Evolutionary conservation across 164 flowering plant species (phyloP), one percentile per base, ranked within the genome.

Genomic region (Hamamelis virginiana): DNA sequence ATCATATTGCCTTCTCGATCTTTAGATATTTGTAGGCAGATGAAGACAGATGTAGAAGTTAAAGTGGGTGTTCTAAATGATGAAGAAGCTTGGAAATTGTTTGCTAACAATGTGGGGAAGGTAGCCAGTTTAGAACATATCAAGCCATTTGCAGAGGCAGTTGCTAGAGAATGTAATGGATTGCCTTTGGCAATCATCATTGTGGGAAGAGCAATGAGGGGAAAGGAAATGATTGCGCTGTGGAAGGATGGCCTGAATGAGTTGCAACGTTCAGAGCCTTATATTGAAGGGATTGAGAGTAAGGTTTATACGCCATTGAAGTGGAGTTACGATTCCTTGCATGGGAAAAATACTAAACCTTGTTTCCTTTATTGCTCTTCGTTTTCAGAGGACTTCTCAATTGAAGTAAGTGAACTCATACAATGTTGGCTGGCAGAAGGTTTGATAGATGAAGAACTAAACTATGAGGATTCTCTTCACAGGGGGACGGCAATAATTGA

Each of bases 31-130:
- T 33, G 41, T 33, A 33, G 41, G 6, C 4, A 2, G 41, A 33
- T 33, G 41, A 33, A 33, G 41, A 33, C 41, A 33, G 41, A 33
- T 33, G 41, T 2, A 6, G 41, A 52, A 1, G 1, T 70, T 22
- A 62, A 62, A 62, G 23, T 70, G 51, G 46, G 52, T 4, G 44
- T 52, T 41, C 19, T 62, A 15, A 46, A 22, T 18, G 23, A 70
- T 3, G 61, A 70, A 6, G 68, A 70, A 45, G 62, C 73, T 1
- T 70, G 68, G 73, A 9, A 1, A 11, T 18, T 70, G 62, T 70
- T 70, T 45, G 5, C 16, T 33, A 44, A 47, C 28, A 60, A 50
- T 47, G 68, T 47, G 1, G 61, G 68, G 5, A 19, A 63, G 23
- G 62, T 26, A 5, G 66, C 21, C 28, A 44, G 33, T 16, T n/a